Conservation (phyloP, 1,284 basidiomycete species). For the Heliocybe sulcata region DNA sequence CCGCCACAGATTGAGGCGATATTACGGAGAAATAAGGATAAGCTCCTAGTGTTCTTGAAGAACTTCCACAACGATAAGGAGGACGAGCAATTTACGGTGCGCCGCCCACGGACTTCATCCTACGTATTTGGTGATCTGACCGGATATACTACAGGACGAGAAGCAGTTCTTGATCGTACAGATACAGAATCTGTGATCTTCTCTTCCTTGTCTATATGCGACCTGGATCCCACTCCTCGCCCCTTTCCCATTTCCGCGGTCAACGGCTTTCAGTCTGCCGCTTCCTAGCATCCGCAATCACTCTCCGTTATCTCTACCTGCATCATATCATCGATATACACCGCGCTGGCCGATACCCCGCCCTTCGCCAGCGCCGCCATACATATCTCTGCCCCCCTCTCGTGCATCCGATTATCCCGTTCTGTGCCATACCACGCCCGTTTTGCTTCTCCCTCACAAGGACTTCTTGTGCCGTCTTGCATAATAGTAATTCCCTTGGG, state of each 20-base stretch:
- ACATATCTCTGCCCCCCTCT: too few relatives aligned
- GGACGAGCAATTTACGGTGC: slow-evolving; percentile 88
- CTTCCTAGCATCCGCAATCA: too few relatives aligned
- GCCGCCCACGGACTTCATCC: slow-evolving; percentile 18
- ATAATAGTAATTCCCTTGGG: not conserved
- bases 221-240: not conserved
- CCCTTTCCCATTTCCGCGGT: not conserved
- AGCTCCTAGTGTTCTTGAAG: slow-evolving; percentile 83
- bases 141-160: slow-evolving; percentile 59
- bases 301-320: not conserved
- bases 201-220: too few relatives aligned
- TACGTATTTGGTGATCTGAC: slow-evolving; percentile 4
- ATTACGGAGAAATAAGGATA: slow-evolving; percentile 89
- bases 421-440: not conserved
- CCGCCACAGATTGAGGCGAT: slow-evolving; percentile 92
- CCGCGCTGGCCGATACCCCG: not conserved
- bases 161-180: slow-evolving; percentile 94
- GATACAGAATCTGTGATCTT: slow-evolving; percentile 64
- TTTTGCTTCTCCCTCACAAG: not conserved
- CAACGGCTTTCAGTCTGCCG: not conserved
- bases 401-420: not conserved
- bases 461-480: not conserved
- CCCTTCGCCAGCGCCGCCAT: not conserved
- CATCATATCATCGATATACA: not conserved
- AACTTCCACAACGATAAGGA: slow-evolving; percentile 99